A percentile compares a stretch with the other conserved stretches of the same genome.
Evolutionary conservation across 345 rosid species (phyloP).

Genomic region (Alliaria petiolata): DNA sequence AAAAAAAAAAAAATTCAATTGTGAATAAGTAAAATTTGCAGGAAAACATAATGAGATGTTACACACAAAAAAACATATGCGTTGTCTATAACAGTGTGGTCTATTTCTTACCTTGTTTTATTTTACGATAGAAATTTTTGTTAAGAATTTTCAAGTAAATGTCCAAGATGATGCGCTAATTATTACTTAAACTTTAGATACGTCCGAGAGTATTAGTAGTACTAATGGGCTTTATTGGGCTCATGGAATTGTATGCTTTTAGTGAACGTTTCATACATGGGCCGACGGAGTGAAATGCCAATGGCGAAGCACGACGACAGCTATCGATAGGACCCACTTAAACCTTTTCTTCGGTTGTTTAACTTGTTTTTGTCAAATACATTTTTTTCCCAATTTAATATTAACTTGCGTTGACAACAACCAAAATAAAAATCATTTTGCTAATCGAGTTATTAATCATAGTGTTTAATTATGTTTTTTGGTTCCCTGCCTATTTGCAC

Average conservation of each 20-base stretch:
- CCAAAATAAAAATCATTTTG: neutral
- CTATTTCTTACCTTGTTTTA: no score
- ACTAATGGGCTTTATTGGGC: neutral
- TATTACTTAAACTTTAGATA: no score
- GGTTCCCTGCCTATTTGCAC: neutral
- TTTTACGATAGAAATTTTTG: neutral
- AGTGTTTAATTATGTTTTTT: neutral
- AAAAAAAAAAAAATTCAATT: no score
- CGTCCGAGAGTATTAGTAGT: neutral
- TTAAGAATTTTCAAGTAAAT: neutral
- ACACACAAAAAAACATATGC: no score
- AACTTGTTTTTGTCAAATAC: neutral
- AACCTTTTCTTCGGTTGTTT: neutral
- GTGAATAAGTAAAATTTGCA: no score
- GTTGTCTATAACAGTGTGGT: no score
- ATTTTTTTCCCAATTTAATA: neutral
- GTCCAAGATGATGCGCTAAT: neutral
- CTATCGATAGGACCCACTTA: neutral
- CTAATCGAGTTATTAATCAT: neutral
- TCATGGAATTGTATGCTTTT: neutral
- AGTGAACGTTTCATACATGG: neutral
- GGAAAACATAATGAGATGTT: no score
- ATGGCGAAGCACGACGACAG: no score
- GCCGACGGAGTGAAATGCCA: no score
- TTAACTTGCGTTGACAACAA: neutral